Percentiles rank a stretch among this genome's conserved stretches.
These are phyloP conservation scores for Capronia americana DNA, from an alignment of 2,329 filamentous ascomycete species.

Conservation along the genomic window DNA sequence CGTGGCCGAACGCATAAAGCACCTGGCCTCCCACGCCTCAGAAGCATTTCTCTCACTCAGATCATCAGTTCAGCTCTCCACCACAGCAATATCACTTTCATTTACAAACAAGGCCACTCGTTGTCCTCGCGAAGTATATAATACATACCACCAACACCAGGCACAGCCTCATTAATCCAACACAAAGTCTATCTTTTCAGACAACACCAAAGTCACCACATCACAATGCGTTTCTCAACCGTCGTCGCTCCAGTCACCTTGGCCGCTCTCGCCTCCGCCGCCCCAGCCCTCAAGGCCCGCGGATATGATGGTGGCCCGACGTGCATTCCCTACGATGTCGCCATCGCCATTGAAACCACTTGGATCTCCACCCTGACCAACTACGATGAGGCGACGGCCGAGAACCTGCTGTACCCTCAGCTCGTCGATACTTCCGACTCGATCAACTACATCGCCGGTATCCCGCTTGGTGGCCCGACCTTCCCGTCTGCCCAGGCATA, in stretches of 20 bases:
- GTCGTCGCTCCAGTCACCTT: conserved; percentile 29
- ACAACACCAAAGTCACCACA: conserved; percentile 1
- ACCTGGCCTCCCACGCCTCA: conserved; percentile 1
- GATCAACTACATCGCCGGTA: conserved; percentile 38
- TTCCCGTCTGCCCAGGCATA: conserved; percentile 45
- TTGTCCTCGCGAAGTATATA: conserved; percentile 22
- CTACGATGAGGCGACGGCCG: conserved; percentile 31
- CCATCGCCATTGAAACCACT: conserved; percentile 27
- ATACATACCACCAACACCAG: conserved; percentile 4
- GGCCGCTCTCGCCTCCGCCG: conserved; percentile 26
- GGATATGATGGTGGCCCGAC: conserved; percentile 3
- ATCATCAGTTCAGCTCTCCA: conserved; percentile 21
- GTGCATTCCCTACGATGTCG: conserved; percentile 34
- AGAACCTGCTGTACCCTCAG: conserved; percentile 38
- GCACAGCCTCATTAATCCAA: conserved; percentile 16
- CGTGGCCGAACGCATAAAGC: conserved; percentile 16
- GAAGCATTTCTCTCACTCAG: conserved; percentile 4
- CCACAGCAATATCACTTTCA: conserved; percentile 12
- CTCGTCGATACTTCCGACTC: conserved; percentile 47
- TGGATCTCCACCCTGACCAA: conserved; percentile 35
- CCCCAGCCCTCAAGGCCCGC: conserved; percentile 19
- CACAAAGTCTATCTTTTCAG: conserved; percentile 2
- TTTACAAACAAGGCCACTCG: conserved; percentile 24
- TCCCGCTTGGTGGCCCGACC: conserved; percentile 43
- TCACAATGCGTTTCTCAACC: conserved; percentile 32